Percentiles rank a stretch among this genome's conserved stretches.
Evolutionary conservation across 2,329 filamentous ascomycete species (phyloP).

Genomic region (Chalaropsis thielavioides): DNA sequence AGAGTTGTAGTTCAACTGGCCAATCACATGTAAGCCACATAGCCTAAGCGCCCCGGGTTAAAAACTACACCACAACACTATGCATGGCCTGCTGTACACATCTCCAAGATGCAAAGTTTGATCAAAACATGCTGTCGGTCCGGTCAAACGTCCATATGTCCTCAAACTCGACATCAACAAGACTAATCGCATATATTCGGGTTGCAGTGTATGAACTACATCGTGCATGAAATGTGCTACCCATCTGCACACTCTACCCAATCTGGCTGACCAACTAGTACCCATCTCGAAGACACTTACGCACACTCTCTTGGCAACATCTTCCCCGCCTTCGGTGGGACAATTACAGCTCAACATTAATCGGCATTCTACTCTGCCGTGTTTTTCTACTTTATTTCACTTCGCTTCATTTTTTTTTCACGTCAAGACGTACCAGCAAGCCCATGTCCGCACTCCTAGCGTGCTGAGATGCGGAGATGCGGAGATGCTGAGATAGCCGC

Average conservation of each 20-base stretch:
- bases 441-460: not conserved
- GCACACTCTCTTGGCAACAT: not conserved
- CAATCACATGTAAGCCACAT: conserved; percentile 8
- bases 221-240: not conserved
- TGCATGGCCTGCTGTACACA: not conserved
- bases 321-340: not conserved
- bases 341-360: not conserved
- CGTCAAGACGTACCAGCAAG: not conserved
- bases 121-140: too few species aligned
- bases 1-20: not conserved
- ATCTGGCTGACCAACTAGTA: not conserved
- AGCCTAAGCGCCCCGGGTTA: conserved; percentile 5
- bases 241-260: not conserved
- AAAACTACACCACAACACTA: not conserved
- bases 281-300: not conserved
- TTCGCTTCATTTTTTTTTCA: not conserved
- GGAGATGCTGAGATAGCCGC: not conserved
- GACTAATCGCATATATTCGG: not conserved
- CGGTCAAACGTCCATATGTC: not conserved
- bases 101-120: not conserved
- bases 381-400: not conserved
- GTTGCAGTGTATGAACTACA: not conserved
- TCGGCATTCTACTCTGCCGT: not conserved
- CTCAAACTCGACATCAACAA: not conserved
- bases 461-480: not conserved